phyloP scores from a whole-genome alignment of 768 basidiomycete genomes.

The Cyathus striatus region DNA sequence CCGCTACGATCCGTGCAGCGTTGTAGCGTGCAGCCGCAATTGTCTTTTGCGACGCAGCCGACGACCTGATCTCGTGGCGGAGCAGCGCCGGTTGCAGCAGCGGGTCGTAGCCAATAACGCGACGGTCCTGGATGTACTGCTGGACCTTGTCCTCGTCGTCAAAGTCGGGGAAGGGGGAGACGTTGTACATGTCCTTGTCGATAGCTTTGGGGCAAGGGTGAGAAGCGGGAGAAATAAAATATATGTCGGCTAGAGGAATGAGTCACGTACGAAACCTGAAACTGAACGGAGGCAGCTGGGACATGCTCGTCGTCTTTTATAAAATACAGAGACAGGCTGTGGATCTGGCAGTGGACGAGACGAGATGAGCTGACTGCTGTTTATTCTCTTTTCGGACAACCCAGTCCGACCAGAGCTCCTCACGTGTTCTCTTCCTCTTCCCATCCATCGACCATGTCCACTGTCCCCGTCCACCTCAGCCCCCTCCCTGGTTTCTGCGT shows the following conservation, averaged over 20 bases:
- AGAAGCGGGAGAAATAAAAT: constrained; percentile 8
- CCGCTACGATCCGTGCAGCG: constrained; percentile 75
- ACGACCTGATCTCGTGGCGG: constrained; percentile 76
- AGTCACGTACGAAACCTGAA: constrained; percentile 31
- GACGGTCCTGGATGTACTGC: constrained; percentile 75
- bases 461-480: constrained; percentile 32
- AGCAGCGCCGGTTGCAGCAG: constrained; percentile 90
- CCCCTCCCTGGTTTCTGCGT: constrained; percentile 70
- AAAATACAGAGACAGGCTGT: no score
- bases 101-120: constrained; percentile 90
- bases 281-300: constrained; percentile 7
- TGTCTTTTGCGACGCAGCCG: constrained; percentile 59
- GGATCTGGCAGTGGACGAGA: no score
- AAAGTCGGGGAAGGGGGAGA: constrained; percentile 59
- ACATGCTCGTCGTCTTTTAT: constrained; percentile 9
- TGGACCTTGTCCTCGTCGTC: constrained; percentile 60
- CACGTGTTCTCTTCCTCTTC: background rate
- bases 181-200: constrained; percentile 44
- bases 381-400: background rate
- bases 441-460: constrained; percentile 12
- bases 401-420: background rate
- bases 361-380: background rate
- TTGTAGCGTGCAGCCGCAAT: constrained; percentile 77
- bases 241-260: no score
- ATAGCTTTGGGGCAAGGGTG: constrained; percentile 26